These are phyloP conservation scores for Rugonectria rugulosa DNA, from an alignment of 2,329 filamentous ascomycete species.

Conservation along the genomic window DNA sequence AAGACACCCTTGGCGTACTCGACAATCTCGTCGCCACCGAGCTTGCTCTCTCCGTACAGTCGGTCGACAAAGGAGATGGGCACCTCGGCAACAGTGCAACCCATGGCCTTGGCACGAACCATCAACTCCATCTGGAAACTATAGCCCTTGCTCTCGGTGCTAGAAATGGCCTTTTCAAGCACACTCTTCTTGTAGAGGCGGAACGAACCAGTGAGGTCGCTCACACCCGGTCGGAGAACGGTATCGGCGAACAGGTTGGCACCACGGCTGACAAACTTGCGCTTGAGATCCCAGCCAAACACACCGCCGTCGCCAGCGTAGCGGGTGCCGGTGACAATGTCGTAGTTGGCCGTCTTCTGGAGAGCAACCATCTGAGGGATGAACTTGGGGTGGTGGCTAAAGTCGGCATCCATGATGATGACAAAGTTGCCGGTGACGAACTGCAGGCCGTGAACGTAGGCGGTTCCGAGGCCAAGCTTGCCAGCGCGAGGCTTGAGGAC, in stretches of 20 bases:
- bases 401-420: conserved; percentile 99
- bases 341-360: conserved; percentile 80
- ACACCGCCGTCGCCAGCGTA: conserved; percentile 92
- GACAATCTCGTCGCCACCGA: conserved; percentile 94
- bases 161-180: conserved; percentile 86
- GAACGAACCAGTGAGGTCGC: conserved; percentile 94
- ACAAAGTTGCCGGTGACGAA: conserved; percentile 93
- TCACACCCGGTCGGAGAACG: conserved; percentile 89
- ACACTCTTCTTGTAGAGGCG: conserved; percentile 92
- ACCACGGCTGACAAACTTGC: conserved; percentile 82
- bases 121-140: conserved; percentile 99
- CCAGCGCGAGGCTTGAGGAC: conserved; percentile 87
- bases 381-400: conserved; percentile 99
- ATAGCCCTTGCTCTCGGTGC: conserved; percentile 95
- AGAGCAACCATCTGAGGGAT: conserved; percentile 90
- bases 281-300: conserved; percentile 95
- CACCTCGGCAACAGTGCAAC: conserved; percentile 91
- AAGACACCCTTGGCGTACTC: conserved; percentile 92
- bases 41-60: conserved; percentile 92
- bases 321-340: conserved; percentile 95
- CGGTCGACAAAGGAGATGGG: conserved; percentile 97
- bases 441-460: conserved; percentile 93
- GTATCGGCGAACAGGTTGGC: conserved; percentile 97
- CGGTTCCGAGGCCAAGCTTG: conserved; percentile 96
- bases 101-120: conserved; percentile 96